A percentile compares a stretch with the other conserved stretches of the same genome.
phyloP scores from a whole-genome alignment of 2,329 filamentous ascomycete genomes.

The Blumeria graminis region DNA sequence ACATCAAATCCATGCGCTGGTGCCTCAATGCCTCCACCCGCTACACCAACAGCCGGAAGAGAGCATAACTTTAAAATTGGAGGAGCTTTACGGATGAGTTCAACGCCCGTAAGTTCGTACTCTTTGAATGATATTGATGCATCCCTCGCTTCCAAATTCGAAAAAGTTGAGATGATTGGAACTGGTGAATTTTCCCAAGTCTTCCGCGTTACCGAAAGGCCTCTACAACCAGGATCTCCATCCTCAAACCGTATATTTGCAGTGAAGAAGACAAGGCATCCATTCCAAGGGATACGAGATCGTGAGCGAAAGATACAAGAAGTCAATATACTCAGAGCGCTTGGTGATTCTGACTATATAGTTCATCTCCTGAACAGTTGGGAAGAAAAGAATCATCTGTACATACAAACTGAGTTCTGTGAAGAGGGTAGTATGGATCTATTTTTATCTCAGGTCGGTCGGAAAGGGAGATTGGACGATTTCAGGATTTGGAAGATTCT shows the following conservation, averaged over 20 bases:
- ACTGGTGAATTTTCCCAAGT: constrained; percentile 87
- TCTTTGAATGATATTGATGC: constrained; percentile 54
- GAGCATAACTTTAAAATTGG: constrained; percentile 30
- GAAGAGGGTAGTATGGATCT: constrained; percentile 77
- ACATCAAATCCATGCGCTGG: constrained; percentile 10
- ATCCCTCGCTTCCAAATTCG: constrained; percentile 50
- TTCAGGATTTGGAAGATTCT: constrained; percentile 98
- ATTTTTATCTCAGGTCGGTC: constrained; percentile 63
- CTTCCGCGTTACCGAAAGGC: constrained; percentile 43
- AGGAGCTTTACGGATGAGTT: constrained; percentile 30
- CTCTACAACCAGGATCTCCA: constrained; percentile 19
- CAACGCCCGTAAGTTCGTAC: constrained; percentile 45
- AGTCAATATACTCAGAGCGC: constrained; percentile 51
- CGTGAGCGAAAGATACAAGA: constrained; percentile 68
- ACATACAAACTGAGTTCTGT: constrained; percentile 94
- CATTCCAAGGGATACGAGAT: constrained; percentile 55
- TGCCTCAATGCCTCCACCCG: constrained; percentile 35
- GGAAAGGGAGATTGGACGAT: constrained; percentile 73
- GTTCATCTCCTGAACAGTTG: constrained; percentile 66
- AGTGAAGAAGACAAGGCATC: constrained; percentile 76
- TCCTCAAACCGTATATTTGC: constrained; percentile 48
- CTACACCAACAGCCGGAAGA: constrained; percentile 50
- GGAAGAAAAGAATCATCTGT: constrained; percentile 67
- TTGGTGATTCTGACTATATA: constrained; percentile 64
- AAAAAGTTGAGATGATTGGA: constrained; percentile 56